Base-by-base conservation (phyloP, 495 filamentous ascomycete genomes). In the Penicillium paradoxum region DNA sequence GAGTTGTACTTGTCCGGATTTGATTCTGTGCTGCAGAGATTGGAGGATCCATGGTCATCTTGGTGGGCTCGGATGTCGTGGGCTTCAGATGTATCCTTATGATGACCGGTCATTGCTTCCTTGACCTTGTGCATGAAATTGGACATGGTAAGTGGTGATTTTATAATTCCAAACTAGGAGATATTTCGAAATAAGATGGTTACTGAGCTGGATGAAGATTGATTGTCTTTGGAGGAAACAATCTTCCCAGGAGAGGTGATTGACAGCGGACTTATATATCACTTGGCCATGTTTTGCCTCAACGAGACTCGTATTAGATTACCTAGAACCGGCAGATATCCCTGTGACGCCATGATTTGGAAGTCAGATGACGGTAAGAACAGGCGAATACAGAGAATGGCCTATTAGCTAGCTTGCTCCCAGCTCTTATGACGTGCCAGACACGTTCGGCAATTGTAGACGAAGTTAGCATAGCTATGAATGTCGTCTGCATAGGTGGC, bases 111-210 rank as follows among this genome's bases (percentile, higher is more conserved):
- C 56, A 87, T 53, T 56, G 77, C 80, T 5, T 86, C 79, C 71
- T 87, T 86, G 71, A 84, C 76, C 63, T 86, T 88, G 75, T 87
- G 77, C 63, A 85, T 66, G 57, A 87, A 72, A 53, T 72, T 66
- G 34, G 82, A 84, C 82, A 85, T 85, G 54, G 55, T 83, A 67
- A 2, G 11, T 42, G 33, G 17, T 33, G 9, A 6, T 32, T 29
- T n/a, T 44, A 1, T 14, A 11, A 6, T 14, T 0, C 19, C 32
- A 3, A 3, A 19, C 27, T n/a, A 33, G 15, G 8, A 45, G 6
- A 4, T 33, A 9, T 0, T 32, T 45, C 2, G 14, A 32, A 32
- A 44, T 44, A 44, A n/a, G 13, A 44, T 27, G 7, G 24, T 4
- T 7, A 5, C 14, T 10, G 41, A 18, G n/a, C 21, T 44, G 41